A percentile compares a stretch with the other conserved stretches of the same genome.
Conservation (phyloP, 208 protist species). For the Leishmania major region DNA sequence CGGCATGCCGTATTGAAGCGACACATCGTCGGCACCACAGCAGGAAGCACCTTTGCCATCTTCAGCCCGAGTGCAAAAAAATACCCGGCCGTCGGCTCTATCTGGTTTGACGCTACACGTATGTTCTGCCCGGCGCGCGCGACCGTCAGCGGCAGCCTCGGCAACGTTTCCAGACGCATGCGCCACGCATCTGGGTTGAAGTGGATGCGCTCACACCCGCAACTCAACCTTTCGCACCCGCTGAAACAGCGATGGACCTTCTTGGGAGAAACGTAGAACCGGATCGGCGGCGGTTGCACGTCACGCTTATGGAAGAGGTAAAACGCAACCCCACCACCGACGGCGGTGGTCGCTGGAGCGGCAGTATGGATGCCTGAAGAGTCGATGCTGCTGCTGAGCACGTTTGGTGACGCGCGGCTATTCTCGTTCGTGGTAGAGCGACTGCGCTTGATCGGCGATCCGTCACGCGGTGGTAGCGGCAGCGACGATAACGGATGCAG, state of each 20-base stretch:
- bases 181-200: conserved; percentile 49
- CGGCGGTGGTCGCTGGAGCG: neutral
- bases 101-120: conserved; percentile 35
- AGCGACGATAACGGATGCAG: neutral
- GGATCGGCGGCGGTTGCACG: conserved; percentile 70
- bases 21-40: conserved; percentile 77
- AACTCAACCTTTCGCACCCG: conserved; percentile 48
- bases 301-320: conserved; percentile 74
- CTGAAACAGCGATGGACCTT: conserved; percentile 77
- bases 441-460: conserved; percentile 10
- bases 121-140: conserved; percentile 42
- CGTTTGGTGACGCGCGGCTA: conserved; percentile 5
- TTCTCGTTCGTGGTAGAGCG: conserved; percentile 8
- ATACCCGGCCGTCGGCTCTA: conserved; percentile 76
- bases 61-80: conserved; percentile 73
- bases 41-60: conserved; percentile 48
- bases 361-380: neutral
- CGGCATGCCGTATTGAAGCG: conserved; percentile 69
- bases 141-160: conserved; percentile 29
- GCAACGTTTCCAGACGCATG: conserved; percentile 63
- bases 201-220: conserved; percentile 67
- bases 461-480: neutral
- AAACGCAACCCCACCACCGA: conserved; percentile 32
- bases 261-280: conserved; percentile 61
- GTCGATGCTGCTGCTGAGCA: conserved; percentile 21